Evolutionary conservation across 108 stramenopile species (phyloP), one percentile per base, ranked within the genome.

Genomic region (Heterococcus sp.): DNA sequence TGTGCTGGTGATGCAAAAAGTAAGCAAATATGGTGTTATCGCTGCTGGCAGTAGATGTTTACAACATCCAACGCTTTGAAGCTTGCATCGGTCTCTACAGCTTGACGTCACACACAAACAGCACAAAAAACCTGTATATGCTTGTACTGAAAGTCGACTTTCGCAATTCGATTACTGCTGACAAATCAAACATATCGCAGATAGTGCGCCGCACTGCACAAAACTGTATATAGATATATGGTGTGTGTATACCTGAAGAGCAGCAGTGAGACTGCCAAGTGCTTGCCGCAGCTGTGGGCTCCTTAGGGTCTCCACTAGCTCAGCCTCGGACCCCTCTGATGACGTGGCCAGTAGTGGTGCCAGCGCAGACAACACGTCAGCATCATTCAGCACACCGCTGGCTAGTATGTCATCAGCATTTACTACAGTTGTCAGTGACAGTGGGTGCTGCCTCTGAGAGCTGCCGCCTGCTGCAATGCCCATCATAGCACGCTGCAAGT

Each of bases 281-380:
- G 81, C 74, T 31, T 85, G 85, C 58, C 76, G 82, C 21, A 87
- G 80, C 63, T 83, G 87, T 1, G 87, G 85, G 75, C 85, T 83
- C n/a, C 81, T 69, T 27, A 79, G n/a, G 71, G 46, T 58, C 21
- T 58, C 46, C 14, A 8, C 46, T 21, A 58, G 14, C 46, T 58
- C 46, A 14, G 21, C 46, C 46, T 58, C 46, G 21, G 46, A 8
- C 8, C 46, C 46, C 46, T 21, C 46, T 14, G 46, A n/a, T n/a
- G n/a, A n/a, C n/a, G n/a, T n/a, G 4, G 87, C 38, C 32, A 87
- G 34, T 26, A 82, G 69, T 30, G 76, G 75, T 8, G 76, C 30
- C n/a, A 87, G 87, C 38, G 35, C 38, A n/a, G 65, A 63, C 32
- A 73, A 83, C 11, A 86, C 81, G 28, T 83, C 69, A 1, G 84